phyloP scores from a whole-genome alignment of 2,329 filamentous ascomycete genomes.

The Penicillium sp. region DNA sequence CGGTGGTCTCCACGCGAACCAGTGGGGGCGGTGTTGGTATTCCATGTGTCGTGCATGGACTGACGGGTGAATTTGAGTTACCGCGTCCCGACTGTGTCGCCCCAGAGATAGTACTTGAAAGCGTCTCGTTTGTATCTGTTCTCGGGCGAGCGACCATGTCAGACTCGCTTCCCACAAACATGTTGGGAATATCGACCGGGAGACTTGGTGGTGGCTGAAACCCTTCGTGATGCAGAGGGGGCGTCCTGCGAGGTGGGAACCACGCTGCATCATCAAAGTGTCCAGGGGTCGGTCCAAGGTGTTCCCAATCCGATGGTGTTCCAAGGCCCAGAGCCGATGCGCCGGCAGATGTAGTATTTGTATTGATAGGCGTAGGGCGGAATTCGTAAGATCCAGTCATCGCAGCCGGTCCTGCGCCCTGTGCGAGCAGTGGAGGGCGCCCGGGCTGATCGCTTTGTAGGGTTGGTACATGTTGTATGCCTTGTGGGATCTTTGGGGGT shows the following conservation, averaged over 20 bases:
- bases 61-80: slow-evolving; percentile 25
- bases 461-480: slow-evolving; percentile 30
- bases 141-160: slow-evolving; percentile 7
- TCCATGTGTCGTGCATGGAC: slow-evolving; percentile 20
- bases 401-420: slow-evolving; percentile 19
- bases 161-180: slow-evolving; percentile 3
- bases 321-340: slow-evolving; percentile 44
- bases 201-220: slow-evolving; percentile 17
- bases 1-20: slow-evolving; percentile 32
- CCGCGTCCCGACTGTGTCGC: slow-evolving; percentile 3
- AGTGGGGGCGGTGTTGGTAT: slow-evolving; percentile 17
- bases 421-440: slow-evolving; percentile 17
- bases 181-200: slow-evolving; percentile 9
- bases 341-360: slow-evolving; percentile 22
- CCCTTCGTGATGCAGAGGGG: slow-evolving; percentile 8
- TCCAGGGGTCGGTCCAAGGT: slow-evolving; percentile 38
- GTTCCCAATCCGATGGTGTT: slow-evolving; percentile 51
- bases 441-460: slow-evolving; percentile 25
- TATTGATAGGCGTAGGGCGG: slow-evolving; percentile 9
- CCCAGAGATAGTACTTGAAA: neutral
- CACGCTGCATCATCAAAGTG: slow-evolving; percentile 39
- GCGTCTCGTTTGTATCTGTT: slow-evolving; percentile 12
- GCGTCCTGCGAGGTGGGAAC: slow-evolving; percentile 22
- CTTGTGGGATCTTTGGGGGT: slow-evolving; percentile 44
- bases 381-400: slow-evolving; percentile 21